These are phyloP conservation scores for Arthroderma sp. DNA, from an alignment of 2,329 filamentous ascomycete genomes.

Conservation along the genomic window DNA sequence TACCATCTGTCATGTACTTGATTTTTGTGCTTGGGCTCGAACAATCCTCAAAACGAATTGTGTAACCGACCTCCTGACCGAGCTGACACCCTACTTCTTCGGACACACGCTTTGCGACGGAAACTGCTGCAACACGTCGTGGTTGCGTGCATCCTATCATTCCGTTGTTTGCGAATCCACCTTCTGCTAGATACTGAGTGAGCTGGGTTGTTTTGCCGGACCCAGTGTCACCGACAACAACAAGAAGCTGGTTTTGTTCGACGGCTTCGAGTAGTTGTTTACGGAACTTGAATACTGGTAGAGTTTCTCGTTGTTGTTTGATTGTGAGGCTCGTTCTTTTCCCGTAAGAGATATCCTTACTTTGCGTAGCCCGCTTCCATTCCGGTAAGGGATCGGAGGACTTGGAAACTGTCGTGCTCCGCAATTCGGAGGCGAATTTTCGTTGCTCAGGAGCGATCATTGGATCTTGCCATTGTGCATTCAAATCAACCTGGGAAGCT, in stretches of 20 bases:
- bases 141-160: slow-evolving; percentile 96
- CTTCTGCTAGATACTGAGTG: slow-evolving; percentile 89
- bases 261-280: slow-evolving; percentile 80
- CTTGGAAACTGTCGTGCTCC: slow-evolving; percentile 49
- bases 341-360: slow-evolving; percentile 66
- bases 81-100: slow-evolving; percentile 89
- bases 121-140: slow-evolving; percentile 93
- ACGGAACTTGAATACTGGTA: slow-evolving; percentile 83
- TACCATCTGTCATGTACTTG: slow-evolving; percentile 99
- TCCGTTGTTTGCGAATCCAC: slow-evolving; percentile 71
- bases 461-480: slow-evolving; percentile 90
- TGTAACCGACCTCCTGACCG: slow-evolving; percentile 90
- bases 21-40: slow-evolving; percentile 80
- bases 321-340: slow-evolving; percentile 85
- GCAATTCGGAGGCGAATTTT: slow-evolving; percentile 78
- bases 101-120: slow-evolving; percentile 88
- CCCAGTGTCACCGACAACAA: slow-evolving; percentile 94
- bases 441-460: slow-evolving; percentile 78
- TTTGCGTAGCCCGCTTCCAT: slow-evolving; percentile 76
- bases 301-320: slow-evolving; percentile 79
- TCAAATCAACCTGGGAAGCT: slow-evolving; percentile 64
- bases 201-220: slow-evolving; percentile 96
- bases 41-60: slow-evolving; percentile 92
- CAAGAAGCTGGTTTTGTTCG: slow-evolving; percentile 73
- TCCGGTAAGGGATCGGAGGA: slow-evolving; percentile 63